Percentiles rank a stretch among this genome's conserved stretches.
These are phyloP conservation scores for Penicillium fimorum DNA, from an alignment of 495 filamentous ascomycete genomes.

Conservation along the genomic window DNA sequence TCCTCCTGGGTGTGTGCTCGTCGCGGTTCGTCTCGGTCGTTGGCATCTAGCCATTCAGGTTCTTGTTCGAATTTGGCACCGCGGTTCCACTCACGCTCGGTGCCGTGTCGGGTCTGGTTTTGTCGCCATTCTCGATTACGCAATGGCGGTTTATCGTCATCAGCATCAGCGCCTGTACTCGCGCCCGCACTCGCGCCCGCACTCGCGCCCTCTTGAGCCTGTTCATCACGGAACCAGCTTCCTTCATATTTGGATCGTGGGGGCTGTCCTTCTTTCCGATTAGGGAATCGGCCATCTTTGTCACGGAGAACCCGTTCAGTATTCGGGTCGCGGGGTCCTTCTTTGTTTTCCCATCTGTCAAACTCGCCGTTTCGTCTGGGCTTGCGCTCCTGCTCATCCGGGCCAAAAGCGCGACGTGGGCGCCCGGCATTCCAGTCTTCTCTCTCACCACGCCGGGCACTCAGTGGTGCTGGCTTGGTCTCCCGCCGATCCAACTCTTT, in stretches of 20 bases:
- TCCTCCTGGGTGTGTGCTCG: constrained; percentile 80
- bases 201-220: constrained; percentile 43
- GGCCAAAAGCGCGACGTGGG: constrained; percentile 50
- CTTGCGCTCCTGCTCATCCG: constrained; percentile 55
- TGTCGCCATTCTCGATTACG: constrained; percentile 66
- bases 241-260: constrained; percentile 52
- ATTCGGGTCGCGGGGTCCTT: constrained; percentile 48
- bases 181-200: constrained; percentile 19
- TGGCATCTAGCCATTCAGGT: constrained; percentile 83
- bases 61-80: constrained; percentile 65
- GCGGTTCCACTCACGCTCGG: constrained; percentile 61
- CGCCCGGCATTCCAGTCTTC: constrained; percentile 61
- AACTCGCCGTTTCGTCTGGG: constrained; percentile 62
- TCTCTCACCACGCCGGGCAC: constrained; percentile 48
- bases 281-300: constrained; percentile 48
- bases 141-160: constrained; percentile 51
- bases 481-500: constrained; percentile 46
- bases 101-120: constrained; percentile 57
- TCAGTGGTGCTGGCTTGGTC: constrained; percentile 34
- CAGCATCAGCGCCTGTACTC: constrained; percentile 43
- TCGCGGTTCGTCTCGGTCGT: constrained; percentile 63
- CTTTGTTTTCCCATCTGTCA: constrained; percentile 52
- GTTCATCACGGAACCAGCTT: constrained; percentile 56
- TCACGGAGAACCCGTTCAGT: constrained; percentile 41
- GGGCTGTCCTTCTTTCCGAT: constrained; percentile 46